Evolutionary conservation across 805 yeast genomes (phyloP).

Genomic region (Kodamaea leandrae): DNA sequence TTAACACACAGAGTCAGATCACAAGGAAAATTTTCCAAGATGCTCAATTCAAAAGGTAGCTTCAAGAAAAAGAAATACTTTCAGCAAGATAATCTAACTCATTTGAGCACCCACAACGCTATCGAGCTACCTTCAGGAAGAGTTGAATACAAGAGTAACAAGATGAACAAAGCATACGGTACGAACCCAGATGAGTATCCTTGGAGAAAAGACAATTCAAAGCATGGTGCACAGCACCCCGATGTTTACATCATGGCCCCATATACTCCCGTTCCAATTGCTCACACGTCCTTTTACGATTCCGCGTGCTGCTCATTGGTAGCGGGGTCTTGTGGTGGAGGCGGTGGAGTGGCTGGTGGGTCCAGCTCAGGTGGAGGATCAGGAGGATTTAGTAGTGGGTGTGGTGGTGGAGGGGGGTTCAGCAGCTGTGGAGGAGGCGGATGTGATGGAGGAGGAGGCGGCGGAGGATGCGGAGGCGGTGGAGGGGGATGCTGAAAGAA

Average conservation of each 20-base stretch:
- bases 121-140: neutral
- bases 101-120: too few relatives aligned
- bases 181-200: too few relatives aligned
- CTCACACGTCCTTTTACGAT: neutral
- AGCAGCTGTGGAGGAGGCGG: constrained; percentile 5
- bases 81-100: too few relatives aligned
- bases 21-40: neutral
- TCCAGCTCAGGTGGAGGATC: too few relatives aligned
- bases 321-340: neutral
- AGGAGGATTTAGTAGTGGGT: neutral
- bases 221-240: too few relatives aligned
- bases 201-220: too few relatives aligned
- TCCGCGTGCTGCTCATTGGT: neutral
- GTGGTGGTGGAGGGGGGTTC: neutral
- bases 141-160: neutral
- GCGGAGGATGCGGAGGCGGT: too few relatives aligned
- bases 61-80: too few relatives aligned
- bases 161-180: neutral
- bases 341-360: neutral
- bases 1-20: neutral
- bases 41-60: too few relatives aligned
- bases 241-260: neutral
- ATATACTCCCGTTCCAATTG: neutral
- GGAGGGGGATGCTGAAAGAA: too few relatives aligned
- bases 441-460: too few relatives aligned